phyloP scores from a whole-genome alignment of 78 protist genomes.

The Guillardia theta region DNA sequence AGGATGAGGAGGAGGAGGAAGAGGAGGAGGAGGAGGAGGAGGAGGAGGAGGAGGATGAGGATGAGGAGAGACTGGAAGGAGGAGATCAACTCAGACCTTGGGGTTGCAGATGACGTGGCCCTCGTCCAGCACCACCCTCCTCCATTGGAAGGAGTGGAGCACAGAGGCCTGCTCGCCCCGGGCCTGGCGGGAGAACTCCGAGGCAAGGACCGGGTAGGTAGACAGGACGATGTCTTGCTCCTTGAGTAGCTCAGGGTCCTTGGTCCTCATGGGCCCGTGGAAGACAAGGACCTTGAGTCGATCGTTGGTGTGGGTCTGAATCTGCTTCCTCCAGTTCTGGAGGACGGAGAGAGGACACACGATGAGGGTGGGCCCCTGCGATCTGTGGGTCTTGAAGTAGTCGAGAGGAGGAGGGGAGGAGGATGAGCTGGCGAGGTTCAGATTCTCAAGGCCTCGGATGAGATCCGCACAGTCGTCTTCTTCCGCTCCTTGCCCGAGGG shows the following conservation, averaged over 20 bases:
- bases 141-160: background rate
- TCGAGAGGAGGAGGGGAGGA: no score
- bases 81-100: no score
- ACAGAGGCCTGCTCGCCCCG: background rate
- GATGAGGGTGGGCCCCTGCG: background rate
- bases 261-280: background rate
- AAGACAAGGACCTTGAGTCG: background rate
- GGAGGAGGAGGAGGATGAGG: no score
- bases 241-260: background rate
- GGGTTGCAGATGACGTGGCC: background rate
- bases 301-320: background rate
- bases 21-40: no score
- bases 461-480: background rate
- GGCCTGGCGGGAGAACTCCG: background rate
- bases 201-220: background rate
- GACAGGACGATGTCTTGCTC: background rate
- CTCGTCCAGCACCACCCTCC: conserved; percentile 4
- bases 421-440: no score
- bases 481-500: background rate
- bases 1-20: no score
- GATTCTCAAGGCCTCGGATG: no score
- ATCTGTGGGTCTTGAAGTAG: no score
- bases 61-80: no score
- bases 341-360: conserved; percentile 17
- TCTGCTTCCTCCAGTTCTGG: background rate